phyloP scores from a whole-genome alignment of 2,329 filamentous ascomycete genomes.

The Sporothrix variecibatus region DNA sequence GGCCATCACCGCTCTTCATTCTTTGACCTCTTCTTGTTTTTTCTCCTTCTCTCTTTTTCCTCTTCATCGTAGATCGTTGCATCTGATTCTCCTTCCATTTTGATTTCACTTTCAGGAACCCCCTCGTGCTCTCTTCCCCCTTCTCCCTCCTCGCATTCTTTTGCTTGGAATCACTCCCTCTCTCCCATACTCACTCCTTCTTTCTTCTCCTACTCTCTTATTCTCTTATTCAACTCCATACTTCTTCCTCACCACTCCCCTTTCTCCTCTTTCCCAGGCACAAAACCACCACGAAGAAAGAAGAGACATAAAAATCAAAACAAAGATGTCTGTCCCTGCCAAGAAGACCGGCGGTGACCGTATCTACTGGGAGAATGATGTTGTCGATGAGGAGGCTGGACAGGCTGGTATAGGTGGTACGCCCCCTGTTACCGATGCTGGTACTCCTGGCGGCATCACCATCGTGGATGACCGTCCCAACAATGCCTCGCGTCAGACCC shows the following conservation, averaged over 20 bases:
- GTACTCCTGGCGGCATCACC: background rate
- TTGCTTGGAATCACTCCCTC: background rate
- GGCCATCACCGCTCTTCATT: background rate
- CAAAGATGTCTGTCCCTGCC: constrained; percentile 17
- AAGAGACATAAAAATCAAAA: background rate
- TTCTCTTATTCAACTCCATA: background rate
- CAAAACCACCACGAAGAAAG: background rate
- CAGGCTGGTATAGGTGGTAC: constrained; percentile 5
- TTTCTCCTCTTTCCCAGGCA: background rate
- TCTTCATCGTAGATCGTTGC: background rate
- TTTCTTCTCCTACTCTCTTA: background rate
- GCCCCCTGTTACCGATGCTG: background rate
- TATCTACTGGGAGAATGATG: constrained; percentile 23
- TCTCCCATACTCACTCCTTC: no score
- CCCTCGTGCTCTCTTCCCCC: background rate
- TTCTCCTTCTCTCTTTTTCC: background rate
- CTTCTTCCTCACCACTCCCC: background rate
- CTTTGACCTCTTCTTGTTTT: background rate
- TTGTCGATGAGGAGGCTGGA: constrained; percentile 25
- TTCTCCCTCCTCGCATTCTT: background rate
- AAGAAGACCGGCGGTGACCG: constrained; percentile 20
- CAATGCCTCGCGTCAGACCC: background rate
- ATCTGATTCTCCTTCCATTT: background rate
- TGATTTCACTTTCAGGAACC: background rate
- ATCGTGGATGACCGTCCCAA: constrained; percentile 9